Percentiles rank a stretch among this genome's conserved stretches.
Conservation (phyloP, 164 flowering plant species). For the Liquidambar formosana region DNA sequence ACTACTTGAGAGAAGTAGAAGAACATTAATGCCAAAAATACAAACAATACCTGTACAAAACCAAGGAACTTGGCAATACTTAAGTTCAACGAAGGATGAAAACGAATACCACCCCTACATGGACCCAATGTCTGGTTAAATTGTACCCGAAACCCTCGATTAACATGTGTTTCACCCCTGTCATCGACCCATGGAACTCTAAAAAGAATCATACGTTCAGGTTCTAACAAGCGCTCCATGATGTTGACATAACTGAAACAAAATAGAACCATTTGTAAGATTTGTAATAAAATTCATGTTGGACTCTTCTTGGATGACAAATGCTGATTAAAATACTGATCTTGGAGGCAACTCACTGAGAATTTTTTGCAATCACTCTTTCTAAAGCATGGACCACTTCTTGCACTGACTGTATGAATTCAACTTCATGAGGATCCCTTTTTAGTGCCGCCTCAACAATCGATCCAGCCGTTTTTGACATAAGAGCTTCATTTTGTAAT, state of each 20-base stretch:
- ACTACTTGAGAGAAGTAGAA: neutral
- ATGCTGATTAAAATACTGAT: neutral
- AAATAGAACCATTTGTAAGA: neutral
- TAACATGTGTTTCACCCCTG: constrained; percentile 92
- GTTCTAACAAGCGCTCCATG: constrained; percentile 93
- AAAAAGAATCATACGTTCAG: constrained; percentile 85
- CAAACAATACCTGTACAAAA: constrained; percentile 76
- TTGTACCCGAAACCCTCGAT: constrained; percentile 90
- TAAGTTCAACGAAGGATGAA: constrained; percentile 87
- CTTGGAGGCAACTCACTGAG: constrained; percentile 66
- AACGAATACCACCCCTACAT: constrained; percentile 94
- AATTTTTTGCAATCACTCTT: constrained; percentile 90
- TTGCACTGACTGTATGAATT: constrained; percentile 91
- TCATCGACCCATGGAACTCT: constrained; percentile 99
- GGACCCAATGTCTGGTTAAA: constrained; percentile 95
- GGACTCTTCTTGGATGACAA: constrained; percentile 1
- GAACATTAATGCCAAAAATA: neutral
- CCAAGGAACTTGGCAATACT: constrained; percentile 92
- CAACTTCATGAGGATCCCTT: constrained; percentile 96
- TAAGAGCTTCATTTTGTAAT: constrained; percentile 57
- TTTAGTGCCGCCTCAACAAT: constrained; percentile 87
- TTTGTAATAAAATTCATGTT: neutral
- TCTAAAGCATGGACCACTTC: constrained; percentile 92
- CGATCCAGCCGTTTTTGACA: constrained; percentile 95
- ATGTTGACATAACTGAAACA: constrained; percentile 82